Percentiles rank a stretch among this genome's conserved stretches.
Evolutionary conservation across 1,284 basidiomycete genomes (phyloP).

Genomic region (Caloboletus firmus): DNA sequence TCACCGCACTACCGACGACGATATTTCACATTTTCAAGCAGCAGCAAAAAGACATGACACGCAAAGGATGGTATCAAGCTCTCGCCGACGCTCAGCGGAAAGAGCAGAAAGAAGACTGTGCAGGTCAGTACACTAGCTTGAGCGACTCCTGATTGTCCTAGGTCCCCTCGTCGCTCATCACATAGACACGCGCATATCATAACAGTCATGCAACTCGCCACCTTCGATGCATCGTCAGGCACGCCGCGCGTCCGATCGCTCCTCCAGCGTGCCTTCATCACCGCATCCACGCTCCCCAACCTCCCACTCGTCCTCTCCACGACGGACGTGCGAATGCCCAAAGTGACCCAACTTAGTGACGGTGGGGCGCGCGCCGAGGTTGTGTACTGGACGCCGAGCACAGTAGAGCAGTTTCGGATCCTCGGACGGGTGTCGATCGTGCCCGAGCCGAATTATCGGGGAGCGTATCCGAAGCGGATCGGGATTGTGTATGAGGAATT

Average conservation of each 20-base stretch:
- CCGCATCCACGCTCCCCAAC: conserved; percentile 38
- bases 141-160: background rate
- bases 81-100: conserved; percentile 47
- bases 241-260: conserved; percentile 59
- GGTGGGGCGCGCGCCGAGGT: conserved; percentile 48
- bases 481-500: conserved; percentile 41
- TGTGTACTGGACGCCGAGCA: conserved; percentile 59
- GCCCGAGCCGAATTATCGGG: conserved; percentile 38
- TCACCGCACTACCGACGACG: background rate
- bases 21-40: background rate
- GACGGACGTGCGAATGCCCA: conserved; percentile 62
- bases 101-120: conserved; percentile 39
- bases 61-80: conserved; percentile 47
- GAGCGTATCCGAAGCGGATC: conserved; percentile 16
- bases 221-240: conserved; percentile 43
- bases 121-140: conserved; percentile 14
- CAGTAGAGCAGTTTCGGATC: conserved; percentile 61
- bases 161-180: background rate
- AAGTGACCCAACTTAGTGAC: conserved; percentile 47
- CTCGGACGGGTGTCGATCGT: conserved; percentile 49
- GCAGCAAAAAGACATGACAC: conserved; percentile 7
- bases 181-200: background rate
- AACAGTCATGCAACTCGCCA: conserved; percentile 61
- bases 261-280: conserved; percentile 57
- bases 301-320: conserved; percentile 57